These are phyloP conservation scores for Fraxinus paxiana DNA, from an alignment of 305 asterid genomes.

Conservation along the genomic window DNA sequence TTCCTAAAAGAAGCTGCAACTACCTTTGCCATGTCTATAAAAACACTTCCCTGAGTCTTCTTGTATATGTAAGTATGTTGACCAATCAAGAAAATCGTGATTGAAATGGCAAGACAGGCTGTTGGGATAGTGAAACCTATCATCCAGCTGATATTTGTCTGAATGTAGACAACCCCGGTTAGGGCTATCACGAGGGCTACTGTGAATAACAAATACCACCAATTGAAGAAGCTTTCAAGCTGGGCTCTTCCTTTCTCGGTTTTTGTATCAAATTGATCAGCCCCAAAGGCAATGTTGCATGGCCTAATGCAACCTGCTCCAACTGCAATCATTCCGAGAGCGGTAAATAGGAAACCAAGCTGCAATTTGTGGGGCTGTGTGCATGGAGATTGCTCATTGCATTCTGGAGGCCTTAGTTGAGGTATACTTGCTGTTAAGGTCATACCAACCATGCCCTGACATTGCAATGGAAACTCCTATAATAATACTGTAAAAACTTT, in stretches of 20 bases:
- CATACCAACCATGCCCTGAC: slow-evolving; percentile 59
- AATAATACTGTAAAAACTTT: too few species aligned
- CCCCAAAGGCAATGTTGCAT: slow-evolving; percentile 84
- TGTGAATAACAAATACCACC: slow-evolving; percentile 87
- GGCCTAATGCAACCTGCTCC: slow-evolving; percentile 85
- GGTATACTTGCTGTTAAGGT: slow-evolving; percentile 52
- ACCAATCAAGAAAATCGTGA: slow-evolving; percentile 55
- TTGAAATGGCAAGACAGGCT: slow-evolving; percentile 54
- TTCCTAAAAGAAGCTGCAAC: slow-evolving; percentile 40
- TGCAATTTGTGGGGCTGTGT: slow-evolving; percentile 58
- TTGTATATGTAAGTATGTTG: slow-evolving; percentile 42
- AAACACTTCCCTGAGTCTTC: slow-evolving; percentile 49
- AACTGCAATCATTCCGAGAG: slow-evolving; percentile 50
- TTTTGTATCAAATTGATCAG: slow-evolving; percentile 71
- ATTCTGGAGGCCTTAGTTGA: slow-evolving; percentile 49
- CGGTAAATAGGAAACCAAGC: slow-evolving; percentile 43
- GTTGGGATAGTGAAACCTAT: slow-evolving; percentile 71
- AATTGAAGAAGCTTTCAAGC: slow-evolving; percentile 71
- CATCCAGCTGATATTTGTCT: slow-evolving; percentile 71
- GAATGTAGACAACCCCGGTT: slow-evolving; percentile 61
- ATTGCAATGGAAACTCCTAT: background rate
- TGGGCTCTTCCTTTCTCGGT: slow-evolving; percentile 58
- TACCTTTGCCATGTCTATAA: slow-evolving; percentile 58
- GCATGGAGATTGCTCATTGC: slow-evolving; percentile 35
- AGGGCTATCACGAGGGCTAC: slow-evolving; percentile 65